These are phyloP conservation scores for Plectosphaerella cucumerina DNA, from an alignment of 2,329 filamentous ascomycete species.

Conservation along the genomic window DNA sequence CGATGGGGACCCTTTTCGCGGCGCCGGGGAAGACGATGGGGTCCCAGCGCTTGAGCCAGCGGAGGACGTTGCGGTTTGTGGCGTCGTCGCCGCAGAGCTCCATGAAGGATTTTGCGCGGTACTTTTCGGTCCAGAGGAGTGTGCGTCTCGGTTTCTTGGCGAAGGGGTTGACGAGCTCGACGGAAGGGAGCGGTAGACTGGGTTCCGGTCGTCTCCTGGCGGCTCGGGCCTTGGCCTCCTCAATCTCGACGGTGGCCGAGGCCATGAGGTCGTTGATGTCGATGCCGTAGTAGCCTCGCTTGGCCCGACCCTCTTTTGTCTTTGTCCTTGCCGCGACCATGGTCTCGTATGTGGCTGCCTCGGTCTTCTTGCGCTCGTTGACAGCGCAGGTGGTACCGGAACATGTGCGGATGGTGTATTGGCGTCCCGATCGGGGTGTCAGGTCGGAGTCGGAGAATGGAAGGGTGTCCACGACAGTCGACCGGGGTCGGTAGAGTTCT, in stretches of 20 bases:
- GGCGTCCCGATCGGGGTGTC: conserved; percentile 18
- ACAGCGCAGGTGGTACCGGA: conserved; percentile 54
- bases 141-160: conserved; percentile 42
- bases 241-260: conserved; percentile 59
- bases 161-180: conserved; percentile 28
- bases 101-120: conserved; percentile 85
- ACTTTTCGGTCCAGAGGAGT: conserved; percentile 94
- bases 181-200: conserved; percentile 33
- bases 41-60: conserved; percentile 96
- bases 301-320: conserved; percentile 63
- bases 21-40: conserved; percentile 82
- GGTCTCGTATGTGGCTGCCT: conserved; percentile 55
- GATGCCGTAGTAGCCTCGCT: conserved; percentile 83
- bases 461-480: neutral
- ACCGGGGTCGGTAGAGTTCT: too few species aligned
- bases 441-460: conserved; percentile 4
- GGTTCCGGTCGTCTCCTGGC: conserved; percentile 15
- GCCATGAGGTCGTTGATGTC: conserved; percentile 83
- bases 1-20: conserved; percentile 49
- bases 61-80: conserved; percentile 83
- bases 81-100: conserved; percentile 93
- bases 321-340: conserved; percentile 65
- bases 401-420: conserved; percentile 47
- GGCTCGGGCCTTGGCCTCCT: conserved; percentile 22
- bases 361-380: conserved; percentile 44